These are phyloP conservation scores for Pichia cactophila DNA, from an alignment of 1,139 yeast genomes.

Conservation along the genomic window DNA sequence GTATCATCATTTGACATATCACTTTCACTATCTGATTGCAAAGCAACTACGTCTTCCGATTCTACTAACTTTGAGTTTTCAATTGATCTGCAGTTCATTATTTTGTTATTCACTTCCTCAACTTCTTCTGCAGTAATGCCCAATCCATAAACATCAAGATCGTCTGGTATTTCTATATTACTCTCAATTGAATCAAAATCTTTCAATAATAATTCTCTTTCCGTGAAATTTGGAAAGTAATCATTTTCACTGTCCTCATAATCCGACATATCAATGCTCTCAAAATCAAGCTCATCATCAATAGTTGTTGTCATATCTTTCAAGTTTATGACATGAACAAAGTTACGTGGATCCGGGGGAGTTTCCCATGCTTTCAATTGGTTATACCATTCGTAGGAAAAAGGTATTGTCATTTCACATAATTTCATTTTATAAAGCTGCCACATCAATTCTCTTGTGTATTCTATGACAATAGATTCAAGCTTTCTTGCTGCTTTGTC, in stretches of 20 bases:
- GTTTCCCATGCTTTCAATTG: background rate
- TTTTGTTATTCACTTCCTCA: background rate
- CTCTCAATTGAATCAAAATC: background rate
- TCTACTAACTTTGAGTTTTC: background rate
- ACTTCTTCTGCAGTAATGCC: constrained; percentile 6
- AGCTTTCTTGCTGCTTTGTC: constrained; percentile 1
- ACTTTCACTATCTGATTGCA: background rate
- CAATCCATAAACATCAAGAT: constrained; percentile 4
- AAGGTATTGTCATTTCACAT: constrained; percentile 1
- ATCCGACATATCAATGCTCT: constrained; percentile 3
- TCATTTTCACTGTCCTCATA: constrained; percentile 11
- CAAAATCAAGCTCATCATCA: constrained; percentile 8
- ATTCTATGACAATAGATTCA: background rate
- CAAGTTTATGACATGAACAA: constrained; percentile 4
- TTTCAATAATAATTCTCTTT: background rate
- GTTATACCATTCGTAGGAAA: constrained; percentile 5
- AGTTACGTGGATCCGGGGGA: constrained; percentile 1
- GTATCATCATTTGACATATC: background rate
- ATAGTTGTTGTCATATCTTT: background rate
- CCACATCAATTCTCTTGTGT: constrained; percentile 1
- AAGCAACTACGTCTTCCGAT: background rate
- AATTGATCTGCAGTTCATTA: background rate
- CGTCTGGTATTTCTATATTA: background rate
- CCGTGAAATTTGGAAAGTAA: constrained; percentile 1
- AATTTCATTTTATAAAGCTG: constrained; percentile 5